A percentile compares a stretch with the other conserved stretches of the same genome.
Conservation (phyloP, 2,329 filamentous ascomycete species). For the Diaporthe sp. region DNA sequence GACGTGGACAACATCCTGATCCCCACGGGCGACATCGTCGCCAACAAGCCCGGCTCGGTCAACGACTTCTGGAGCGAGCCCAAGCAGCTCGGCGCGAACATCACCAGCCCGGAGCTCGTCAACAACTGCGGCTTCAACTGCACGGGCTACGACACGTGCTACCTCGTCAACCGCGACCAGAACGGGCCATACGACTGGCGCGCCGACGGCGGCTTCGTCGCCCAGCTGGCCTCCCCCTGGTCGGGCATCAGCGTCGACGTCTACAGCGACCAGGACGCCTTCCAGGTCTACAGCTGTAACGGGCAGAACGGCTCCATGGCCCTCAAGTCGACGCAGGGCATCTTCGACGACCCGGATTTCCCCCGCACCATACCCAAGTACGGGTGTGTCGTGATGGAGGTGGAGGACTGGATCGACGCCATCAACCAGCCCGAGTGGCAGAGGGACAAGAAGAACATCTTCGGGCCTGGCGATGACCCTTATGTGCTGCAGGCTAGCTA, state of each 20-base stretch:
- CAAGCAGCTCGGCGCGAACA: conserved; percentile 82
- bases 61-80: conserved; percentile 87
- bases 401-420: conserved; percentile 93
- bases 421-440: conserved; percentile 95
- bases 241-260: conserved; percentile 89
- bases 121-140: conserved; percentile 87
- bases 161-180: conserved; percentile 73
- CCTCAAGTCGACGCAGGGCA: conserved; percentile 79
- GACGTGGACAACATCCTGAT: conserved; percentile 80
- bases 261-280: conserved; percentile 85
- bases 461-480: conserved; percentile 69
- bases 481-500: conserved; percentile 76
- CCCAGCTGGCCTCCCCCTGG: conserved; percentile 79
- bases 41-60: conserved; percentile 75
- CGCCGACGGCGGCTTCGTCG: conserved; percentile 67
- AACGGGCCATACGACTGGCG: conserved; percentile 75
- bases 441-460: conserved; percentile 73
- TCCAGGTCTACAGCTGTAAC: conserved; percentile 90
- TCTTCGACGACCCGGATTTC: conserved; percentile 66
- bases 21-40: conserved; percentile 81
- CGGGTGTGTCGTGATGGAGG: conserved; percentile 91
- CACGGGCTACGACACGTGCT: conserved; percentile 85
- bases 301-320: conserved; percentile 79
- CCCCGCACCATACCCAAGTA: conserved; percentile 78
- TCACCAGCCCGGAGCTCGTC: conserved; percentile 71